Percentiles rank a stretch among this genome's conserved stretches.
These are phyloP conservation scores for Aureobasidium sp. DNA, from an alignment of 2,329 filamentous ascomycete genomes.

Conservation along the genomic window DNA sequence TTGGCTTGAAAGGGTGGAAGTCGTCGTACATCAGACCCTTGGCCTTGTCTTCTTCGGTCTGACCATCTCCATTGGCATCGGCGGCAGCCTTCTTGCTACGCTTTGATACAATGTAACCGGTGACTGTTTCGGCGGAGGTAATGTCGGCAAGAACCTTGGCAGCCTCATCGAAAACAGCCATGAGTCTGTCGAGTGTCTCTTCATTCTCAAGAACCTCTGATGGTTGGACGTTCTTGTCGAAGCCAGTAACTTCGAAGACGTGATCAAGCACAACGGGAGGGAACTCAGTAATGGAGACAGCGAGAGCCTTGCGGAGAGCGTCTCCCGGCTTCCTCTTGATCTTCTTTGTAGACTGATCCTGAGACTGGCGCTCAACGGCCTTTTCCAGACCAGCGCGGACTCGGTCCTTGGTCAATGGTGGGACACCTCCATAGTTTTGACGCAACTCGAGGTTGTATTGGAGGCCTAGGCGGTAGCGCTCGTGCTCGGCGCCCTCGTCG, in stretches of 20 bases:
- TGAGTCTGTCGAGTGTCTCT: slow-evolving; percentile 54
- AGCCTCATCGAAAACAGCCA: slow-evolving; percentile 62
- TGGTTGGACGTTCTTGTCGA: slow-evolving; percentile 60
- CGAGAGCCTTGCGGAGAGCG: slow-evolving; percentile 69
- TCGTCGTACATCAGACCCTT: slow-evolving; percentile 70
- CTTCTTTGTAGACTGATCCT: slow-evolving; percentile 44
- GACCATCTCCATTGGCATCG: slow-evolving; percentile 29
- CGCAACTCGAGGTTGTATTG: slow-evolving; percentile 73
- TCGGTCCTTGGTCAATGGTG: slow-evolving; percentile 64
- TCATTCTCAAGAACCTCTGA: slow-evolving; percentile 63
- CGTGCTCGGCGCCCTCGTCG: slow-evolving; percentile 71
- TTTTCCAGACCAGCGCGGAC: slow-evolving; percentile 61
- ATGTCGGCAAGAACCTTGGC: slow-evolving; percentile 61
- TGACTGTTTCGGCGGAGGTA: slow-evolving; percentile 55
- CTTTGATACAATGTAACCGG: slow-evolving; percentile 77
- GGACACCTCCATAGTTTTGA: slow-evolving; percentile 73
- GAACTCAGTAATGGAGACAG: slow-evolving; percentile 77
- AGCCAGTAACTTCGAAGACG: slow-evolving; percentile 59
- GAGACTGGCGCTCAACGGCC: slow-evolving; percentile 52
- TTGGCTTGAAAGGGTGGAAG: slow-evolving; percentile 85
- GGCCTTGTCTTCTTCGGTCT: slow-evolving; percentile 32
- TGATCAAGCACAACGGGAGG: slow-evolving; percentile 86
- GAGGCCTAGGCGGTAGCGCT: slow-evolving; percentile 68
- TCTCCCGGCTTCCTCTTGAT: slow-evolving; percentile 67
- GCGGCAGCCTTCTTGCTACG: slow-evolving; percentile 16